These are phyloP conservation scores for Euryodendron excelsum DNA, from an alignment of 148 eudicot genomes.

Conservation along the genomic window DNA sequence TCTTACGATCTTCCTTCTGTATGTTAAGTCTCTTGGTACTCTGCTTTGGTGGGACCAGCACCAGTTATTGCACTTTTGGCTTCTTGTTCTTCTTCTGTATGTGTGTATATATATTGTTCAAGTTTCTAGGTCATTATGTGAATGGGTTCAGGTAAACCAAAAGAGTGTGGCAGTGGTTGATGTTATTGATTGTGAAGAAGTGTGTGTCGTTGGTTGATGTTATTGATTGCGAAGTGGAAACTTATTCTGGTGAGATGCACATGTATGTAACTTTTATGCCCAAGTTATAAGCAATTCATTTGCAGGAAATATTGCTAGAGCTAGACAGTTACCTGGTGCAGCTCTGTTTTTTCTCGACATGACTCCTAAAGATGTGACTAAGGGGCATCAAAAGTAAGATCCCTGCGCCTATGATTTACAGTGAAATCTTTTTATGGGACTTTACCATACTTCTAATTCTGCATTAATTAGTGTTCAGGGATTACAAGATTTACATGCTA, in stretches of 20 bases:
- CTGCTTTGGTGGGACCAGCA: background rate
- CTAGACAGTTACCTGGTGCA: constrained; percentile 76
- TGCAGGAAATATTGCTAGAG: constrained; percentile 52
- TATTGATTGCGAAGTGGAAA: background rate
- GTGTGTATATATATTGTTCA: no score
- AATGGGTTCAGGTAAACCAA: constrained; percentile 8
- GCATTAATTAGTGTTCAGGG: constrained; percentile 37
- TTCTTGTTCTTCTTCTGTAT: background rate
- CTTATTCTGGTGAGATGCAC: background rate
- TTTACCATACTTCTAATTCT: constrained; percentile 19
- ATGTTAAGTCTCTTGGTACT: background rate
- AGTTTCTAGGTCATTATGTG: background rate
- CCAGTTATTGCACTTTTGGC: background rate
- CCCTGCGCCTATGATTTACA: background rate
- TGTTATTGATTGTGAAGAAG: background rate
- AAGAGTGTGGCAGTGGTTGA: background rate
- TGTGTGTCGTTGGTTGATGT: background rate
- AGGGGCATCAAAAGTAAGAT: constrained; percentile 51
- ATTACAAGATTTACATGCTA: constrained; percentile 51
- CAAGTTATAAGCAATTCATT: constrained; percentile 4
- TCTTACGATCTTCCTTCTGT: background rate
- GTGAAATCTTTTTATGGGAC: constrained; percentile 4
- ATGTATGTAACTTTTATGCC: background rate
- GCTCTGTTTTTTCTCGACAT: constrained; percentile 62
- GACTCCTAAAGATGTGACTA: constrained; percentile 38